Conservation (phyloP, 805 yeast genomes). For the Wickerhamiella vanderwaltii region DNA sequence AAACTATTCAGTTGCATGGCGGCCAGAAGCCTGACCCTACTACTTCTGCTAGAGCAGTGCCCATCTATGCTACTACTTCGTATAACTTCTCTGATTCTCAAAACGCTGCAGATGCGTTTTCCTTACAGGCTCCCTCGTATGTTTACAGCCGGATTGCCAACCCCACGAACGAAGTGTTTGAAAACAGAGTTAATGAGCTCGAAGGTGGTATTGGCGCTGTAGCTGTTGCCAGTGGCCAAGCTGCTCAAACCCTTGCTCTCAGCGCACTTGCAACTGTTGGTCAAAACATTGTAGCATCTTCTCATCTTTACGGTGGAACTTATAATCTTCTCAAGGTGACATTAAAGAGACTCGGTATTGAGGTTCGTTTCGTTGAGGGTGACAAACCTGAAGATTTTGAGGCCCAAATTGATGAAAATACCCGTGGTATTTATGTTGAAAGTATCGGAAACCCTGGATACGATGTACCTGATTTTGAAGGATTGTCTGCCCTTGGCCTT, state of each 20-base stretch:
- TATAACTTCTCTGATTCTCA: slow-evolving; percentile 77
- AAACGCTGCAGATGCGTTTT: slow-evolving; percentile 86
- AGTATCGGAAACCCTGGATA: slow-evolving; percentile 88
- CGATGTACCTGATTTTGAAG: slow-evolving; percentile 83
- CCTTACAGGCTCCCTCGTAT: slow-evolving; percentile 70
- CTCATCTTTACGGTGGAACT: slow-evolving; percentile 90
- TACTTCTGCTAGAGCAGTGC: slow-evolving; percentile 74
- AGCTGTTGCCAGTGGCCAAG: slow-evolving; percentile 90
- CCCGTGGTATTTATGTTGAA: slow-evolving; percentile 84
- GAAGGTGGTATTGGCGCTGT: slow-evolving; percentile 89
- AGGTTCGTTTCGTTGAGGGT: slow-evolving; percentile 73
- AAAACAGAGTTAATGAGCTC: slow-evolving; percentile 80
- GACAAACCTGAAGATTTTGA: slow-evolving; percentile 63
- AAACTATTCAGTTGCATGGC: slow-evolving; percentile 88
- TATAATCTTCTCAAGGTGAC: slow-evolving; percentile 90
- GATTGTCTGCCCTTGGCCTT: slow-evolving; percentile 64
- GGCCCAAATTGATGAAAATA: slow-evolving; percentile 61
- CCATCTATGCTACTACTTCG: slow-evolving; percentile 86
- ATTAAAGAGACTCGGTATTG: slow-evolving; percentile 79
- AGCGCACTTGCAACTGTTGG: slow-evolving; percentile 77
- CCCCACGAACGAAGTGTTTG: slow-evolving; percentile 88
- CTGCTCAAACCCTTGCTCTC: slow-evolving; percentile 82
- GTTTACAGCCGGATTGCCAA: slow-evolving; percentile 84
- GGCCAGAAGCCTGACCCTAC: slow-evolving; percentile 66
- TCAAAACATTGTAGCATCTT: slow-evolving; percentile 78